phyloP scores from a whole-genome alignment of 2,329 filamentous ascomycete species.

The Diplocarpon rosae region DNA sequence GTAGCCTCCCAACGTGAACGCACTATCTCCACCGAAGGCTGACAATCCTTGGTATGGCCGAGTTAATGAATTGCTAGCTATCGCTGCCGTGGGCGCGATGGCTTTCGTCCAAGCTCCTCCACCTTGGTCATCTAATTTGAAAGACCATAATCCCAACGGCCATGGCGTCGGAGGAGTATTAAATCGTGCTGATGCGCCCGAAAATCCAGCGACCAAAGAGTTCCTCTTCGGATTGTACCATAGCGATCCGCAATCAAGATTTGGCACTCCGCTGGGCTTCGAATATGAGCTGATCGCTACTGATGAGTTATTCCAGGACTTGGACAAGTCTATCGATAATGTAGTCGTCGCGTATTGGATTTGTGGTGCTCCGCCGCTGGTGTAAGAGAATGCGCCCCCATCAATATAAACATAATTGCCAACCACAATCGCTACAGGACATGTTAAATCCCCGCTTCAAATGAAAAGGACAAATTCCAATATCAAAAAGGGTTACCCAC shows the following conservation, averaged over 20 bases:
- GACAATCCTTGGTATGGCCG: slow-evolving; percentile 7
- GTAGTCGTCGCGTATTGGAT: slow-evolving; percentile 5
- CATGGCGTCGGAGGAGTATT: slow-evolving; percentile 1
- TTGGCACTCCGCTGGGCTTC: slow-evolving; percentile 4
- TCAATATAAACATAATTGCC: slow-evolving; percentile 14
- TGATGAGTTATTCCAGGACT: slow-evolving; percentile 12
- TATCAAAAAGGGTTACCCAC: not conserved
- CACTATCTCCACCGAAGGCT: slow-evolving; percentile 4
- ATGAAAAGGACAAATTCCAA: not conserved
- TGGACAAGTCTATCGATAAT: slow-evolving; percentile 10
- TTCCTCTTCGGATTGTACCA: slow-evolving; percentile 6
- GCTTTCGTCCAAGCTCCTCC: slow-evolving; percentile 5
- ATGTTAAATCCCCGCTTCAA: not conserved
- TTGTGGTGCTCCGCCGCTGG: slow-evolving; percentile 1
- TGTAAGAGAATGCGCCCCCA: slow-evolving; percentile 11
- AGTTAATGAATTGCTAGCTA: not conserved
- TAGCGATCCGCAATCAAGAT: slow-evolving; percentile 1
- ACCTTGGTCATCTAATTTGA: slow-evolving; percentile 4
- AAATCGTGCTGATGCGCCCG: slow-evolving; percentile 6
- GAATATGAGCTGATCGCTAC: slow-evolving; percentile 7
- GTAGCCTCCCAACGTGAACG: slow-evolving; percentile 5
- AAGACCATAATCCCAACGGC: slow-evolving; percentile 6
- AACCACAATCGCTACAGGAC: slow-evolving; percentile 7
- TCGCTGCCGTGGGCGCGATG: not conserved
- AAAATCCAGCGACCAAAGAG: slow-evolving; percentile 1